Evolutionary conservation across 2,329 filamentous ascomycete genomes (phyloP), one percentile per base, ranked within the genome.

Genomic region (Daldinia sp.): DNA sequence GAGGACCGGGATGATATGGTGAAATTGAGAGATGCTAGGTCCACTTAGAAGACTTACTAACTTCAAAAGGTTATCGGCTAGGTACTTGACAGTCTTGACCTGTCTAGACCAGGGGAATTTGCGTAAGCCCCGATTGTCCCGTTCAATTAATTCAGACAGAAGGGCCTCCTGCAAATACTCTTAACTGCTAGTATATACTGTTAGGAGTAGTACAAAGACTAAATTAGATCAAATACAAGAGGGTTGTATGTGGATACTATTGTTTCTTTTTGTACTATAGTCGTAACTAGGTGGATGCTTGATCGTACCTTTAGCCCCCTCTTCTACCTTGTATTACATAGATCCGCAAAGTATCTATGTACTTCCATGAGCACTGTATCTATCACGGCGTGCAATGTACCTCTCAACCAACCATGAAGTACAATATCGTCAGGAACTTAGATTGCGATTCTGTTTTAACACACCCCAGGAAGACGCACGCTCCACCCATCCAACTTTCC

Each of bases 111-210:
- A 51, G 59, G 56, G 56, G 41, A 39, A 57, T 50, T 63, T 63
- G 39, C 53, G 52, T 63, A 60, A 65, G 59, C 58, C 52, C 52
- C 32, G 25, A 25, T 37, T 48, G 49, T 52, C 27, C n/a, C 49
- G 21, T 41, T 32, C 30, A 34, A 50, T 50, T 50, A 32, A 21
- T 50, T 32, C 17, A 21, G n/a, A 25, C 19, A 50, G 17, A 50
- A n/a, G 19, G 47, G 21, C 51, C 30, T 61, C 37, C 47, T 15
- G 63, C 55, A 61, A 34, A 51, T 39, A 11, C 11, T 66, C 60
- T 61, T 63, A 55, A n/a, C n/a, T n/a, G n/a, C n/a, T n/a, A n/a
- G 63, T 58, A 61, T 29, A 51, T 39, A 11, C 11, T 66, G 63
- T 61, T 63, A 55, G 51, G 27, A 21, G 4, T 19, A 21, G 57